Evolutionary conservation across 192 early-diverging fungal genomes (phyloP).

Genomic region (Coemansia sp.): DNA sequence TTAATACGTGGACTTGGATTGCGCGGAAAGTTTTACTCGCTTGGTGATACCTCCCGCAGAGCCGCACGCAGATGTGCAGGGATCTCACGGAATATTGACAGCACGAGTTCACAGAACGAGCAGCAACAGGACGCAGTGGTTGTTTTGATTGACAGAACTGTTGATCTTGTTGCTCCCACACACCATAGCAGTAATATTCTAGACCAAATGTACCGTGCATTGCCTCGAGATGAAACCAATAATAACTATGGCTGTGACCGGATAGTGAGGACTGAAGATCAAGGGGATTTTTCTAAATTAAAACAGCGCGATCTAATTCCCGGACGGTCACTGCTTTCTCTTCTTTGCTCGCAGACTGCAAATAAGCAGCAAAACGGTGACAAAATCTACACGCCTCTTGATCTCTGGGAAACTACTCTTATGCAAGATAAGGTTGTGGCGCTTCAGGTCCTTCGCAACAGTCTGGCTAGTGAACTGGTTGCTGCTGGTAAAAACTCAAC

Average conservation of each 20-base stretch:
- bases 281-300: neutral
- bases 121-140: conserved; percentile 15
- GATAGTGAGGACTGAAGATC: neutral
- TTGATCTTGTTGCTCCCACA: conserved; percentile 35
- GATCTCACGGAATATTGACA: conserved; percentile 11
- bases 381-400: neutral
- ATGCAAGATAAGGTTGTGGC: conserved; percentile 30
- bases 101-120: neutral
- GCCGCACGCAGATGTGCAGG: conserved; percentile 31
- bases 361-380: neutral
- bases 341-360: conserved; percentile 8
- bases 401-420: conserved; percentile 34
- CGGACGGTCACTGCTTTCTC: conserved; percentile 20
- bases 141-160: conserved; percentile 40
- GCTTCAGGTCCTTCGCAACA: conserved; percentile 36
- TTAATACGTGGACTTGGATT: conserved; percentile 20
- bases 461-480: conserved; percentile 11
- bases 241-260: neutral
- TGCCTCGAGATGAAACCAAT: neutral
- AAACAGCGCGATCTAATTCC: neutral
- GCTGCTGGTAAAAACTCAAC: neutral
- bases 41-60: conserved; percentile 29
- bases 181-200: conserved; percentile 33
- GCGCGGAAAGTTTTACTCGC: conserved; percentile 39
- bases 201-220: conserved; percentile 27